A percentile compares a stretch with the other conserved stretches of the same genome.
Conservation (phyloP, 192 early-diverging fungal species). For the Gryganskiella cystojenkinii region DNA sequence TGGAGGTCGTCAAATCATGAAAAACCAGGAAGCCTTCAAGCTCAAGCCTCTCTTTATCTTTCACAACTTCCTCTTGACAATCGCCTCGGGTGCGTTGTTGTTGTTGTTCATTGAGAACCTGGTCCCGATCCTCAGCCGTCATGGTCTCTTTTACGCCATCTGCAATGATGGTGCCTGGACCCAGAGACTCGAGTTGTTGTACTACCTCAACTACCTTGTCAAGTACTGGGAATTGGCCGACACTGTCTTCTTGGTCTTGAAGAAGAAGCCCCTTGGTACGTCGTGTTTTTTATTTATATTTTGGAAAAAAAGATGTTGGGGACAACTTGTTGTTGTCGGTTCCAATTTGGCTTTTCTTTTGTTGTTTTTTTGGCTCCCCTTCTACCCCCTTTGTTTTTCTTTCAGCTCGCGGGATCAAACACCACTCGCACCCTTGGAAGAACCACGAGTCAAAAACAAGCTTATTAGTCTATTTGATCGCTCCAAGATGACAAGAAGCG, state of each 20-base stretch:
- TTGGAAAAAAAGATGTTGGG: too few relatives aligned
- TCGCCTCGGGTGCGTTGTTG: conserved; percentile 75
- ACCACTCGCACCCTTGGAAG: not conserved
- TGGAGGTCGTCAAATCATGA: conserved; percentile 80
- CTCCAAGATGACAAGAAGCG: too few relatives aligned
- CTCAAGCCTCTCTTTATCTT: conserved; percentile 78
- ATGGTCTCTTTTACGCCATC: conserved; percentile 79
- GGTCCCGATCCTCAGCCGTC: conserved; percentile 70
- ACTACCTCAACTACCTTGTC: conserved; percentile 93
- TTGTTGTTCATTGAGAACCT: conserved; percentile 82
- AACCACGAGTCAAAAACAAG: not conserved
- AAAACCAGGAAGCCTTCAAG: conserved; percentile 71
- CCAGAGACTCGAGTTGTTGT: conserved; percentile 82
- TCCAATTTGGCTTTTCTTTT: too few relatives aligned
- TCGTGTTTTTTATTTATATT: conserved; percentile 5
- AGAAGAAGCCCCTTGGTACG: conserved; percentile 77
- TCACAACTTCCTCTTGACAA: conserved; percentile 84
- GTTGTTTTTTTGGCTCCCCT: too few relatives aligned
- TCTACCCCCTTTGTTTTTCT: too few relatives aligned
- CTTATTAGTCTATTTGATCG: too few relatives aligned
- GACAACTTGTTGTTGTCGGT: too few relatives aligned
- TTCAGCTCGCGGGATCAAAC: too few relatives aligned
- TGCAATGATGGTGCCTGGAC: conserved; percentile 79
- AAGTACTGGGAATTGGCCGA: conserved; percentile 93
- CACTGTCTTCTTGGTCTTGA: conserved; percentile 86